A percentile compares a stretch with the other conserved stretches of the same genome.
These are phyloP conservation scores for Lecanicillium sp. DNA, from an alignment of 2,329 filamentous ascomycete genomes.

Conservation along the genomic window DNA sequence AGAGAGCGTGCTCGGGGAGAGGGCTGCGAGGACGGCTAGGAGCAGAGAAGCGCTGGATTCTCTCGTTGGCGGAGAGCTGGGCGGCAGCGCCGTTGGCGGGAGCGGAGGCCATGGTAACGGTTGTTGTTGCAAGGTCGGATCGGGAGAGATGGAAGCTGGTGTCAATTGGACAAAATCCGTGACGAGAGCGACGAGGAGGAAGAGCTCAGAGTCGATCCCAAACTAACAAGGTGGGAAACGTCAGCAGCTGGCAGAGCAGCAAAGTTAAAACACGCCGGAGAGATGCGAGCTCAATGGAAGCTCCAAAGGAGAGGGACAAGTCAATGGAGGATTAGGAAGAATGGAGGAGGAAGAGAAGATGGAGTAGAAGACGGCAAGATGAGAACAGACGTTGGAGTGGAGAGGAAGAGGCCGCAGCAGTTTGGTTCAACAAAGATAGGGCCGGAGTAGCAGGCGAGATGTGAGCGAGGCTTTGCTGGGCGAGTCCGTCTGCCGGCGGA, in stretches of 20 bases:
- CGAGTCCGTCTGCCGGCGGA: slow-evolving; percentile 5
- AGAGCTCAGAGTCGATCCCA: slow-evolving; percentile 1
- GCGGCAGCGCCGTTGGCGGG: slow-evolving; percentile 40
- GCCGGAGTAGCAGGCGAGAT: not conserved
- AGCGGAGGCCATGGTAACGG: slow-evolving; percentile 44
- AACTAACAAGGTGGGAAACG: too few relatives aligned
- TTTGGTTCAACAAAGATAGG: slow-evolving; percentile 7
- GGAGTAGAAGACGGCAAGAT: slow-evolving; percentile 5
- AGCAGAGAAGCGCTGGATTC: slow-evolving; percentile 92
- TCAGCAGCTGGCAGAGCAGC: too few relatives aligned
- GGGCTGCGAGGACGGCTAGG: slow-evolving; percentile 90
- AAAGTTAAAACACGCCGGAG: not conserved
- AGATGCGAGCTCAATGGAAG: not conserved
- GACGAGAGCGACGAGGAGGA: slow-evolving; percentile 12
- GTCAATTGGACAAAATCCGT: slow-evolving; percentile 9
- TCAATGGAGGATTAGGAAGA: not conserved
- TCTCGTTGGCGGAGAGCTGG: slow-evolving; percentile 80
- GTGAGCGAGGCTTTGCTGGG: slow-evolving; percentile 5
- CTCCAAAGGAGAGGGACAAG: slow-evolving; percentile 9
- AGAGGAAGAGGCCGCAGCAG: slow-evolving; percentile 3
- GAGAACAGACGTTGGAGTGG: slow-evolving; percentile 6
- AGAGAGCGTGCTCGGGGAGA: slow-evolving; percentile 79
- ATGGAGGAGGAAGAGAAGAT: slow-evolving; percentile 10
- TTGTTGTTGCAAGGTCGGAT: slow-evolving; percentile 3
- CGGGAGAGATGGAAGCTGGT: slow-evolving; percentile 11